phyloP scores from a whole-genome alignment of 148 eudicot genomes.

The Rhododendron ovatum region DNA sequence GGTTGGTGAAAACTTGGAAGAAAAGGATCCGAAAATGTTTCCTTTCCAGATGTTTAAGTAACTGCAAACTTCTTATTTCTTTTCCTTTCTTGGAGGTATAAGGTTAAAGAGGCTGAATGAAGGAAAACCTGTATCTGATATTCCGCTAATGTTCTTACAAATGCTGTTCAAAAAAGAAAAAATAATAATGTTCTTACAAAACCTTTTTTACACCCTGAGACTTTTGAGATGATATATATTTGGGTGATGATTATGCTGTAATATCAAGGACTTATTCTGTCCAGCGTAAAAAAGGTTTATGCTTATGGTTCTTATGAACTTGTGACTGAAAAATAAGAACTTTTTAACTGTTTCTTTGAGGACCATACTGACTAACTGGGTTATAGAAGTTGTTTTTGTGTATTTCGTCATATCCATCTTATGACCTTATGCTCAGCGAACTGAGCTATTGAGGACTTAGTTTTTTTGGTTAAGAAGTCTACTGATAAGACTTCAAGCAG shows the following conservation, averaged over 20 bases:
- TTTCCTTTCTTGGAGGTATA: background rate
- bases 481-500: background rate
- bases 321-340: background rate
- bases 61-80: background rate
- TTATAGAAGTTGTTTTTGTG: background rate
- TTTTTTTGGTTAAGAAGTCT: background rate
- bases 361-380: background rate
- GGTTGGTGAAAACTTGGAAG: background rate
- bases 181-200: background rate
- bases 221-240: background rate
- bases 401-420: background rate
- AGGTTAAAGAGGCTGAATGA: background rate
- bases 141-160: background rate
- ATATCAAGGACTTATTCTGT: background rate
- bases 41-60: background rate
- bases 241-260: background rate
- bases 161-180: too few relatives aligned
- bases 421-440: background rate
- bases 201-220: background rate
- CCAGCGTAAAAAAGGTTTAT: background rate
- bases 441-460: background rate
- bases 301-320: background rate
- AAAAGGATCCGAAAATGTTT: background rate
- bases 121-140: background rate
- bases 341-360: background rate